Percentiles rank a stretch among this genome's conserved stretches.
These are phyloP conservation scores for Entomortierella beljakovae DNA, from an alignment of 192 early-diverging fungal species.

Conservation along the genomic window DNA sequence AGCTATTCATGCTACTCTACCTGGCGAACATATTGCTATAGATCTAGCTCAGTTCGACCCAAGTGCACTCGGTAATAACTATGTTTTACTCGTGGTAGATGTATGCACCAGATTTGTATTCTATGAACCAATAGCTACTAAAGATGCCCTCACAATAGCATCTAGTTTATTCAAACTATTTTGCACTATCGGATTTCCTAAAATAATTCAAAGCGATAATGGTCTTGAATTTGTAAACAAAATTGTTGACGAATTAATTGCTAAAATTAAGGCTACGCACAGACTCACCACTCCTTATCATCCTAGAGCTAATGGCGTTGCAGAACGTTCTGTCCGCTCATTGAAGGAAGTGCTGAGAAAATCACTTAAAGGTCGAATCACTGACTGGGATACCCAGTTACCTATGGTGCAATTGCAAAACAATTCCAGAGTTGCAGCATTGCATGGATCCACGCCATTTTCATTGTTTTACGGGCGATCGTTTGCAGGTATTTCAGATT, in stretches of 20 bases:
- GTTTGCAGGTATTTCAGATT: neutral
- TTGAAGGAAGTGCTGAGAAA: slow-evolving; percentile 35
- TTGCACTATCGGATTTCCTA: slow-evolving; percentile 41
- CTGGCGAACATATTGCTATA: slow-evolving; percentile 38
- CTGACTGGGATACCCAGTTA: slow-evolving; percentile 50
- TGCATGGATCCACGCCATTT: slow-evolving; percentile 44
- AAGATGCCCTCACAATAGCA: slow-evolving; percentile 4
- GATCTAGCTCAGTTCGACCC: slow-evolving; percentile 15
- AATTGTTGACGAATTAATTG: slow-evolving; percentile 20
- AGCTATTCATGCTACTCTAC: slow-evolving; percentile 16
- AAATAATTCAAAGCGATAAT: slow-evolving; percentile 49
- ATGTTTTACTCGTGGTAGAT: slow-evolving; percentile 9
- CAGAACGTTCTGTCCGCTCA: slow-evolving; percentile 47
- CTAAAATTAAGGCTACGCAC: slow-evolving; percentile 31
- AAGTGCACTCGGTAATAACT: neutral
- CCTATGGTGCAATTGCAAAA: slow-evolving; percentile 49
- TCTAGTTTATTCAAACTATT: slow-evolving; percentile 10
- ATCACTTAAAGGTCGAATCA: slow-evolving; percentile 11
- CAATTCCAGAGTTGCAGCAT: slow-evolving; percentile 28
- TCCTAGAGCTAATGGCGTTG: slow-evolving; percentile 58
- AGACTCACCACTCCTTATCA: slow-evolving; percentile 53
- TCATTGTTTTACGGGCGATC: slow-evolving; percentile 44
- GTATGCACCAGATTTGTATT: slow-evolving; percentile 16
- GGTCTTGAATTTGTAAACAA: slow-evolving; percentile 59
- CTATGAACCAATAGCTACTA: slow-evolving; percentile 8